Conservation (phyloP, 352 stramenopile species). For the Globisporangium nagaii region DNA sequence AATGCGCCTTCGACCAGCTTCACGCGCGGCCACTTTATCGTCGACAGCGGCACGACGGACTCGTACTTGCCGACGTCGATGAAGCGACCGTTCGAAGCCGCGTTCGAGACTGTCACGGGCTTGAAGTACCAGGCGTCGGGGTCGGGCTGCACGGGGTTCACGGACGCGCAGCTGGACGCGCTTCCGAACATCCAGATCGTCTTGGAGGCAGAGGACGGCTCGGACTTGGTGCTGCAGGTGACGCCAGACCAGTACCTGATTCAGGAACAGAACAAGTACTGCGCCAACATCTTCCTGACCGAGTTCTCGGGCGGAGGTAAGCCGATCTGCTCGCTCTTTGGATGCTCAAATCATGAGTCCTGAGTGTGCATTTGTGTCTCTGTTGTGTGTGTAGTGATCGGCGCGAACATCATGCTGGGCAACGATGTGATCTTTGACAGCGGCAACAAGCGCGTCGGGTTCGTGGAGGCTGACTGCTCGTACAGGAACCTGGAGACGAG, state of each 20-base stretch:
- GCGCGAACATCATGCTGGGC: conserved; percentile 79
- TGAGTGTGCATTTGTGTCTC: not conserved
- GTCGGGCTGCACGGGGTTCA: conserved; percentile 43
- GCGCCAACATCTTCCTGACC: conserved; percentile 58
- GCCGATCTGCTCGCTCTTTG: not conserved
- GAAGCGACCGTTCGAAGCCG: conserved; percentile 42
- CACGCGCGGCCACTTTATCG: conserved; percentile 58
- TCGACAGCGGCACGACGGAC: conserved; percentile 83
- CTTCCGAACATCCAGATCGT: conserved; percentile 69
- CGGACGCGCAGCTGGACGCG: conserved; percentile 34
- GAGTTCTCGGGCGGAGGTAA: conserved; percentile 52
- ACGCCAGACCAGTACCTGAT: conserved; percentile 65
- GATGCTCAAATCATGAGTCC: not conserved
- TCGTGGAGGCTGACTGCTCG: conserved; percentile 63
- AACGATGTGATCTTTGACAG: conserved; percentile 81
- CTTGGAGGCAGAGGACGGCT: conserved; percentile 50
- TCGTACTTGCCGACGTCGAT: conserved; percentile 65
- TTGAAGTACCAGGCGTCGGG: conserved; percentile 44
- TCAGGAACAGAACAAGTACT: conserved; percentile 45
- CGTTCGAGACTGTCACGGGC: conserved; percentile 47
- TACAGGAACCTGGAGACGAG: conserved; percentile 11
- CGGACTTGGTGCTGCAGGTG: conserved; percentile 50
- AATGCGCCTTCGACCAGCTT: conserved; percentile 33
- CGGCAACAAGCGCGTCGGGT: conserved; percentile 65
- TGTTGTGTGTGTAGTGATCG: conserved; percentile 43